phyloP scores from a whole-genome alignment of 345 rosid species.

The Linum usitatissimum region DNA sequence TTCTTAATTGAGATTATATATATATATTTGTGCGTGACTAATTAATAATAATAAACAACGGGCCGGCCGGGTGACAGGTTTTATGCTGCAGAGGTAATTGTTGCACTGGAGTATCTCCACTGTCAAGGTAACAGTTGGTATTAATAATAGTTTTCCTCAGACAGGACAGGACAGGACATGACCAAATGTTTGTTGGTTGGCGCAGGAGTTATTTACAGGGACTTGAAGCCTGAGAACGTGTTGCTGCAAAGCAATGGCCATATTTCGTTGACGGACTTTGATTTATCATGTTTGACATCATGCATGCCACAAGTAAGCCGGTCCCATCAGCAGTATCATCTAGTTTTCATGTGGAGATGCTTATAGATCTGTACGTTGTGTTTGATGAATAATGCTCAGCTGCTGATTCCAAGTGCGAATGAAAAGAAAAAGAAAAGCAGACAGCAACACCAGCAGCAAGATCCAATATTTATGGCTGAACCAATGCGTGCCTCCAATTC shows the following conservation, averaged over 20 bases:
- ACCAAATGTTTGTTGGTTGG: not conserved
- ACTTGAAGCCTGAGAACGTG: constrained; percentile 84
- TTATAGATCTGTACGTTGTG: not conserved
- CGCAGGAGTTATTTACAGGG: constrained; percentile 83
- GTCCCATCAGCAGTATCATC: constrained; percentile 1
- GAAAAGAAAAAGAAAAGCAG: constrained; percentile 53
- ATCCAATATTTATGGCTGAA: constrained; percentile 84
- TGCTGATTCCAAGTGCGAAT: constrained; percentile 44
- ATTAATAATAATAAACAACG: too few relatives aligned
- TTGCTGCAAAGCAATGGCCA: constrained; percentile 71
- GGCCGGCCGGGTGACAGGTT: constrained; percentile 35
- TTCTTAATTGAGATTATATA: too few relatives aligned
- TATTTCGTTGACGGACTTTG: constrained; percentile 75
- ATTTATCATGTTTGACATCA: constrained; percentile 85
- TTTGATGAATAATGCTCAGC: constrained; percentile 27
- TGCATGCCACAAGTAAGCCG: constrained; percentile 74
- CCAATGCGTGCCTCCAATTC: constrained; percentile 96
- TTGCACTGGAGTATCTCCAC: constrained; percentile 94
- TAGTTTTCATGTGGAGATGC: not conserved
- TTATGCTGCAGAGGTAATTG: constrained; percentile 76
- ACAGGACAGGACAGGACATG: not conserved
- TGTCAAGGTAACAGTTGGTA: constrained; percentile 52
- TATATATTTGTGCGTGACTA: too few relatives aligned
- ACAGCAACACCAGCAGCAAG: constrained; percentile 21
- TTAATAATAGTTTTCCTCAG: not conserved